These are phyloP conservation scores for Podospora fimiseda DNA, from an alignment of 495 filamentous ascomycete genomes.

Conservation along the genomic window DNA sequence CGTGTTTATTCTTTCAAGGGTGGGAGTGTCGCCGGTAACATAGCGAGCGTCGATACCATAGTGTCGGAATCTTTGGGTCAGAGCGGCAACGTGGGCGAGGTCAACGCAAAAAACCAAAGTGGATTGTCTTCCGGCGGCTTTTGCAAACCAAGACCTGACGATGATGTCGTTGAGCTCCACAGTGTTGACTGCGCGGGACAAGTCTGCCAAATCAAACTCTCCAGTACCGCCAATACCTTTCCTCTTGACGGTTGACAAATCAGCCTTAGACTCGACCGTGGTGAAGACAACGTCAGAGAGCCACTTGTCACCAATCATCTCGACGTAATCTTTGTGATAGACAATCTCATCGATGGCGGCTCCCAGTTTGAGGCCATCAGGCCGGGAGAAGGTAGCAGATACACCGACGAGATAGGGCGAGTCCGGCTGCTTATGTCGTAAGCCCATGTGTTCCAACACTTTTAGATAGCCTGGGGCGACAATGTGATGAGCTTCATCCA, in stretches of 20 bases:
- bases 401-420: slow-evolving; percentile 80
- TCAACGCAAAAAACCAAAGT: slow-evolving; percentile 94
- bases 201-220: slow-evolving; percentile 67
- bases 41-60: slow-evolving; percentile 76
- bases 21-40: slow-evolving; percentile 72
- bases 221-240: slow-evolving; percentile 53
- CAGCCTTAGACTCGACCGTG: slow-evolving; percentile 73
- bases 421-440: slow-evolving; percentile 45
- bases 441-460: slow-evolving; percentile 66
- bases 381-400: slow-evolving; percentile 84
- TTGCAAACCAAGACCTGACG: slow-evolving; percentile 75
- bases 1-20: slow-evolving; percentile 54
- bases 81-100: slow-evolving; percentile 63
- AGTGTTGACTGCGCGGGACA: slow-evolving; percentile 79
- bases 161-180: slow-evolving; percentile 69
- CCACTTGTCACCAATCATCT: slow-evolving; percentile 88
- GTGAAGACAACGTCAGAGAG: slow-evolving; percentile 86
- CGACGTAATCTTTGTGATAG: slow-evolving; percentile 93
- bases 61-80: slow-evolving; percentile 69
- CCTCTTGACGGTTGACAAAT: slow-evolving; percentile 57
- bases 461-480: slow-evolving; percentile 73
- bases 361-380: slow-evolving; percentile 81
- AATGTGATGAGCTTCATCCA: slow-evolving; percentile 98
- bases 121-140: slow-evolving; percentile 65
- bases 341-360: slow-evolving; percentile 92